Percentiles rank a stretch among this genome's conserved stretches.
phyloP scores from a whole-genome alignment of 306 rosid genomes.

The Vicia sativa region DNA sequence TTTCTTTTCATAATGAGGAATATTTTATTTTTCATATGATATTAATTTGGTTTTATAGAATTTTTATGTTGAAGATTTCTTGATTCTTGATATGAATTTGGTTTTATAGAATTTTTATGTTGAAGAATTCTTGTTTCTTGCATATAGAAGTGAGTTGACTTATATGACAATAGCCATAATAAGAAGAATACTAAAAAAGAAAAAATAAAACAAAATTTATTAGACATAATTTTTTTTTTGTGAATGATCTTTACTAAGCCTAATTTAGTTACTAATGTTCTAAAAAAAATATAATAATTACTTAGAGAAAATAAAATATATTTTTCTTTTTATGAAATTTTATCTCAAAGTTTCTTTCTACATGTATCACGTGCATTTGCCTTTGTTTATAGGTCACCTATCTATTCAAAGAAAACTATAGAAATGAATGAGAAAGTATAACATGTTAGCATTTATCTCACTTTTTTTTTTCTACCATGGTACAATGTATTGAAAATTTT shows the following conservation, averaged over 20 bases:
- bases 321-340: neutral
- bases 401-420: no score
- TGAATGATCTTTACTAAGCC: neutral
- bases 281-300: neutral
- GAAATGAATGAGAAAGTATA: no score
- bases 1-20: no score
- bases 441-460: neutral
- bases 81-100: slow-evolving; percentile 28
- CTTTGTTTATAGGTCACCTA: neutral
- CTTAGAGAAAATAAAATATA: neutral
- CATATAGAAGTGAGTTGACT: slow-evolving; percentile 51
- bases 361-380: slow-evolving; percentile 15
- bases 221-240: neutral
- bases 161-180: slow-evolving; percentile 21
- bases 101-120: neutral
- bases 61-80: slow-evolving; percentile 3
- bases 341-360: slow-evolving; percentile 15
- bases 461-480: slow-evolving; percentile 5
- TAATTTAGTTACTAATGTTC: slow-evolving; percentile 12
- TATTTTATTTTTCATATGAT: neutral
- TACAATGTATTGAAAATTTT: neutral
- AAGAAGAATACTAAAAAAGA: neutral
- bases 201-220: neutral
- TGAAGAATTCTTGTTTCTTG: slow-evolving; percentile 25
- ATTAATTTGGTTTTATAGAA: neutral